Evolutionary conservation across 208 protist genomes (phyloP).

Genomic region (Acanthamoeba polyphaga): DNA sequence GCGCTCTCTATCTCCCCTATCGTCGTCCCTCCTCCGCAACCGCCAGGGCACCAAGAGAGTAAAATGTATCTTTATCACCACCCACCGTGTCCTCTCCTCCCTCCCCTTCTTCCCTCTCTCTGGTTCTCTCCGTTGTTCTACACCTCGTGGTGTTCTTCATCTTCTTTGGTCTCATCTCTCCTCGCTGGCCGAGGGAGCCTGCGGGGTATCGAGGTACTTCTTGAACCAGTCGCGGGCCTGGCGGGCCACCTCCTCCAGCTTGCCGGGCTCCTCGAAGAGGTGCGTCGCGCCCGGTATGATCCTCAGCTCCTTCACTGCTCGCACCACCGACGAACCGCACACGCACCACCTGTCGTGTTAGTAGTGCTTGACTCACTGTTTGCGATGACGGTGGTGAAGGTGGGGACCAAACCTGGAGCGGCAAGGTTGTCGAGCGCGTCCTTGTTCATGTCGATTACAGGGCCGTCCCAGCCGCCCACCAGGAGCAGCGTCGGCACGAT

Average conservation of each 20-base stretch:
- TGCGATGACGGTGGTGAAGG: not conserved
- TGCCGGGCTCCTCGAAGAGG: constrained; percentile 66
- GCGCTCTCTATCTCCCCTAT: not conserved
- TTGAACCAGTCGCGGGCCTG: constrained; percentile 56
- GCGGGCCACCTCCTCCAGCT: constrained; percentile 49
- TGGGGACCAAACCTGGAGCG: not conserved
- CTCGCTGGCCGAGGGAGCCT: not conserved
- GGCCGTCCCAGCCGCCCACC: constrained; percentile 58
- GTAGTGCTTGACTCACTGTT: not conserved
- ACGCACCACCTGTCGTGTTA: too few species aligned
- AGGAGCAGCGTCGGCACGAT: constrained; percentile 43
- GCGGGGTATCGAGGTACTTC: constrained; percentile 18
- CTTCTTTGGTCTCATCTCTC: not conserved
- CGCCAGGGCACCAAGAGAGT: not conserved
- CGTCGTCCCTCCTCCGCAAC: too few species aligned
- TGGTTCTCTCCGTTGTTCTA: not conserved
- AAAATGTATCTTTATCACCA: not conserved
- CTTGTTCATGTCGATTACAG: constrained; percentile 73
- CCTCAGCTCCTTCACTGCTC: constrained; percentile 38
- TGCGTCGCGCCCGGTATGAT: constrained; percentile 60
- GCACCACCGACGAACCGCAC: too few species aligned
- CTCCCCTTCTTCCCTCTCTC: not conserved
- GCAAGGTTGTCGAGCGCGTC: not conserved
- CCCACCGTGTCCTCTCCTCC: too few species aligned
- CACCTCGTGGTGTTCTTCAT: not conserved